Evolutionary conservation across 2,329 filamentous ascomycete species (phyloP), one percentile per base, ranked within the genome.

Genomic region (Ophiostoma australiae): DNA sequence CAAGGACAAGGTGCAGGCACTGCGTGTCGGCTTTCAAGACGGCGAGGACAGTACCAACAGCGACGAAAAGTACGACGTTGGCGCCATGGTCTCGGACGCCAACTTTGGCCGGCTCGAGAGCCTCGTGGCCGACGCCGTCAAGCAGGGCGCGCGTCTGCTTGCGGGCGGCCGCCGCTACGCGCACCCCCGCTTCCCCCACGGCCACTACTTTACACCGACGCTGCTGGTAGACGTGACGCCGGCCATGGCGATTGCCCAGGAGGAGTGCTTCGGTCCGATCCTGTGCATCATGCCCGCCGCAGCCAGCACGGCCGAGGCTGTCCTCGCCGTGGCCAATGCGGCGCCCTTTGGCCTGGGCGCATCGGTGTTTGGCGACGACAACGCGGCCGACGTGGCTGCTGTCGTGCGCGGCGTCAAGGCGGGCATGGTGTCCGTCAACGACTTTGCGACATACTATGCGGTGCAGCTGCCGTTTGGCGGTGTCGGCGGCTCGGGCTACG

Each of bases 391-490:
- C 68, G 83, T 97, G 0, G 80, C 85, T 20, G 82, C 82, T 20
- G 87, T 96, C 37, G 88, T 94, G 1, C 80, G 80, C 27, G 87
- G 88, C 33, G 84, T 97, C 69, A 87, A 90, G 73, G 89, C 91
- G 0, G 95, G 95, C 65, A 97, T 97, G 91, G 92, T 98, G 0
- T 89, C 93, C 33, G 87, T 99, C 75, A 99, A 99, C 79, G 95
- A 99, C 81, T 99, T 99, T 77, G 95, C 90, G 27, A 90, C 89
- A 37, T 97, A 89, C 80, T 99, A 99, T 78, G 93, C 94, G 69
- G 94, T 97, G 8, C 93, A 97, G 80, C 82, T 99, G 55, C 95
- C 95, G 0, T 99, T 99, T 80, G 95, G 95, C 52, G 95, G 94
- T 70, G 89, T 92, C n/a, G 89, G 87, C 72, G 94, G 93, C 0